These are phyloP conservation scores for Blastobotrys aristatus DNA, from an alignment of 1,139 yeast species.

Conservation along the genomic window DNA sequence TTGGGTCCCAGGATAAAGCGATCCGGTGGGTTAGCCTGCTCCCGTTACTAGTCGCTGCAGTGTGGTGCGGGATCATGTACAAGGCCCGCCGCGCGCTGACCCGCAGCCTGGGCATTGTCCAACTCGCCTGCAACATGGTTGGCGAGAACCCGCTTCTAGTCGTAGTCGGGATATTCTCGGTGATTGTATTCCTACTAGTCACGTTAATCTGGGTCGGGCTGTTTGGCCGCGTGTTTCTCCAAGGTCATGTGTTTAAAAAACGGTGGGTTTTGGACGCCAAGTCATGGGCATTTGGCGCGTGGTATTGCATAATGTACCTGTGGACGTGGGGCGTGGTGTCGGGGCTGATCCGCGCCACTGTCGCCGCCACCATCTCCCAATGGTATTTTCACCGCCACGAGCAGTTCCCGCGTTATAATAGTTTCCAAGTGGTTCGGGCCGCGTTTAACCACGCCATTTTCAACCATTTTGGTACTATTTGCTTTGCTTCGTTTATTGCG, in stretches of 20 bases:
- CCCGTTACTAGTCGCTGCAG: slow-evolving; percentile 31
- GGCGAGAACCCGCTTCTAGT: slow-evolving; percentile 32
- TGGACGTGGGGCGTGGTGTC: slow-evolving; percentile 42
- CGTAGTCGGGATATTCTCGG: slow-evolving; percentile 29
- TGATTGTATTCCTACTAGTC: slow-evolving; percentile 29
- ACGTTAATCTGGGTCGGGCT: slow-evolving; percentile 37
- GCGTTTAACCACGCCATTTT: slow-evolving; percentile 30
- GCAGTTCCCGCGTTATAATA: slow-evolving; percentile 23
- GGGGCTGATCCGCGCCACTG: slow-evolving; percentile 36
- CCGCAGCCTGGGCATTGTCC: slow-evolving; percentile 37
- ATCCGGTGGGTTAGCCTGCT: slow-evolving; percentile 36
- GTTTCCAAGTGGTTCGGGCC: slow-evolving; percentile 25
- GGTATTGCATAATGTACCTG: slow-evolving; percentile 37
- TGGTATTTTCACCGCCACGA: slow-evolving; percentile 38
- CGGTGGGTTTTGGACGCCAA: slow-evolving; percentile 33
- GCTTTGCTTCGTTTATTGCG: slow-evolving; percentile 33
- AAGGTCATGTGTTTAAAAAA: slow-evolving; percentile 31
- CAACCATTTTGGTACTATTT: slow-evolving; percentile 38
- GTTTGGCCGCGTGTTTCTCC: slow-evolving; percentile 36
- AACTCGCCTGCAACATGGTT: slow-evolving; percentile 35
- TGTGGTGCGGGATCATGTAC: slow-evolving; percentile 35
- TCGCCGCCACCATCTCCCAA: slow-evolving; percentile 36
- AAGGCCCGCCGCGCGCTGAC: slow-evolving; percentile 32
- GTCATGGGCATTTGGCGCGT: slow-evolving; percentile 35
- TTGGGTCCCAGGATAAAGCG: slow-evolving; percentile 35